A percentile compares a stretch with the other conserved stretches of the same genome.
Conservation (phyloP, 148 eudicot genomes). For the Camellia granthamiana region DNA sequence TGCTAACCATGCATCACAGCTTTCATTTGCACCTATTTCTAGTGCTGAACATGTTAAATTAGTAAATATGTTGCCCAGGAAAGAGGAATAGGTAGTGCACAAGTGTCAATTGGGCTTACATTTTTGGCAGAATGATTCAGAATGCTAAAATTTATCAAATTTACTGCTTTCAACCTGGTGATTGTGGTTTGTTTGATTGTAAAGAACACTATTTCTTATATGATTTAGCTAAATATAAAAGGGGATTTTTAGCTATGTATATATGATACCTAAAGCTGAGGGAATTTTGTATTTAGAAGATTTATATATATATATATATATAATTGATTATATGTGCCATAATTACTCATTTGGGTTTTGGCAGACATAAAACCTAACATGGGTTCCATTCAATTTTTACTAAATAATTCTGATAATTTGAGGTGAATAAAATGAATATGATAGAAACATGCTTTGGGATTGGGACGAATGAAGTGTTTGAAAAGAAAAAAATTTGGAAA, state of each 20-base stretch:
- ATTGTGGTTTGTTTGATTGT: no score
- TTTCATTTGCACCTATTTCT: background rate
- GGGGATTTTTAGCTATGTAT: no score
- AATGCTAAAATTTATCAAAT: no score
- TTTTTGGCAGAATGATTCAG: no score
- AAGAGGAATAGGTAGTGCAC: no score
- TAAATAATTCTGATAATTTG: background rate
- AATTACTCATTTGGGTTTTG: background rate
- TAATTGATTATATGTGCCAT: background rate
- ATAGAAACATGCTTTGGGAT: slow-evolving; percentile 1
- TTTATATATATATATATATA: background rate
- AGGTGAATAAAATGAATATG: background rate
- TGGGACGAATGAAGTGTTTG: background rate
- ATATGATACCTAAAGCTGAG: background rate
- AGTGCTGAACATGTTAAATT: background rate
- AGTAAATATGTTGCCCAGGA: background rate
- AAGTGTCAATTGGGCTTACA: no score
- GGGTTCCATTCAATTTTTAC: background rate
- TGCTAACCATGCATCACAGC: no score
- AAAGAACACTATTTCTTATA: no score
- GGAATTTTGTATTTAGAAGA: background rate
- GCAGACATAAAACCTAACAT: background rate
- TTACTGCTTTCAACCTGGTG: no score
- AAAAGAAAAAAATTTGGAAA: background rate
- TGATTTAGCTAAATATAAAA: no score